Evolutionary conservation across 148 eudicot genomes (phyloP).

Genomic region (Rhododendron kiyosumense): DNA sequence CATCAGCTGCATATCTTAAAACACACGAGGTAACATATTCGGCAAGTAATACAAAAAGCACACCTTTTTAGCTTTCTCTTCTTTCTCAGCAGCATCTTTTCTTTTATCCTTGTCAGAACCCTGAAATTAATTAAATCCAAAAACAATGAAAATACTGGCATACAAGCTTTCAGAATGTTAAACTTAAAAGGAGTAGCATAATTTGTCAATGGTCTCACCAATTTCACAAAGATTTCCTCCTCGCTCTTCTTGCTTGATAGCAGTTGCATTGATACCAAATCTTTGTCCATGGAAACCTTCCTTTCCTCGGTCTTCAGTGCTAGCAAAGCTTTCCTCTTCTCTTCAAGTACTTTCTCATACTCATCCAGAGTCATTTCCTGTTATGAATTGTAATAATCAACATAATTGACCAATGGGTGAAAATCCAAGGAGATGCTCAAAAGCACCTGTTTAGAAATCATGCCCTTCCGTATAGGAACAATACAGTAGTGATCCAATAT

Average conservation of each 20-base stretch:
- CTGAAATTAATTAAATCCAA: constrained; percentile 17
- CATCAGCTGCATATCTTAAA: not conserved
- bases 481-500: no score
- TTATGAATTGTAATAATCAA: not conserved
- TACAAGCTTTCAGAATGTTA: not conserved
- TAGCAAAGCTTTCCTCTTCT: constrained; percentile 74
- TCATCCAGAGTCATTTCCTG: constrained; percentile 86
- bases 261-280: constrained; percentile 57
- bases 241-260: constrained; percentile 61
- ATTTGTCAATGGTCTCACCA: constrained; percentile 33
- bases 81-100: constrained; percentile 54
- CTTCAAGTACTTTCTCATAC: constrained; percentile 74
- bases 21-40: not conserved
- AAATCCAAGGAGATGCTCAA: not conserved
- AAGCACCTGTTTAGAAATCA: not conserved
- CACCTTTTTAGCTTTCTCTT: constrained; percentile 61
- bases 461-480: not conserved
- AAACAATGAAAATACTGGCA: not conserved
- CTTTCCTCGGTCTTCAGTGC: constrained; percentile 61
- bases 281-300: constrained; percentile 64
- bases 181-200: not conserved
- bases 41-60: not conserved
- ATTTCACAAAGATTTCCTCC: constrained; percentile 57
- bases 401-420: not conserved
- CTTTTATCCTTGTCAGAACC: constrained; percentile 52